phyloP scores from a whole-genome alignment of 2,329 filamentous ascomycete species.

The Bertia moriformis region DNA sequence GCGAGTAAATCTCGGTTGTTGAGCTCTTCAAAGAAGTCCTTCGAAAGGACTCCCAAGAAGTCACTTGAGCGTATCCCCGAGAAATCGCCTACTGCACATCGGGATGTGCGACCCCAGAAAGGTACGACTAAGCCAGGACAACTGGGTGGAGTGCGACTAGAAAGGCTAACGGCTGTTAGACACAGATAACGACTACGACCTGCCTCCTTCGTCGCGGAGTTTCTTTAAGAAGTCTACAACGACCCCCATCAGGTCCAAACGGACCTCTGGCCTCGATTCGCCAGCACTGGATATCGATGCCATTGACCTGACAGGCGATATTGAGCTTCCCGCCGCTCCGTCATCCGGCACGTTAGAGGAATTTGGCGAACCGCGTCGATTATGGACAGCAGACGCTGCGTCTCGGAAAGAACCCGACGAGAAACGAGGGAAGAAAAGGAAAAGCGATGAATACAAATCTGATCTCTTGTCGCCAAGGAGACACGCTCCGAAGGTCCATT shows the following conservation, averaged over 20 bases:
- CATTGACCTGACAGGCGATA: constrained; percentile 25
- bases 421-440: constrained; percentile 27
- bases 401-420: constrained; percentile 16
- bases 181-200: too few species aligned
- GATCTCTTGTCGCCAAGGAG: constrained; percentile 18
- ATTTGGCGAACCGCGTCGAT: constrained; percentile 20
- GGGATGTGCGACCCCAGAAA: too few species aligned
- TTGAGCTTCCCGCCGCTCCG: constrained; percentile 13
- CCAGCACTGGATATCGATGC: constrained; percentile 21
- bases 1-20: constrained; percentile 21
- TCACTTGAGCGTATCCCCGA: too few species aligned
- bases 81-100: too few species aligned
- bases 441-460: constrained; percentile 27
- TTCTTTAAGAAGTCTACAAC: too few species aligned
- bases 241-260: constrained; percentile 5
- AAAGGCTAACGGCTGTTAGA: too few species aligned
- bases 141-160: too few species aligned
- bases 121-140: too few species aligned
- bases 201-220: too few species aligned
- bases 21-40: constrained; percentile 7
- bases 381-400: constrained; percentile 27
- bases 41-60: background rate
- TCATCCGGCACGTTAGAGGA: constrained; percentile 20
- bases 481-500: constrained; percentile 9
- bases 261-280: constrained; percentile 5